Percentiles rank a stretch among this genome's conserved stretches.
These are phyloP conservation scores for Bimuria novae-zelandiae DNA, from an alignment of 2,329 filamentous ascomycete species.

Conservation along the genomic window DNA sequence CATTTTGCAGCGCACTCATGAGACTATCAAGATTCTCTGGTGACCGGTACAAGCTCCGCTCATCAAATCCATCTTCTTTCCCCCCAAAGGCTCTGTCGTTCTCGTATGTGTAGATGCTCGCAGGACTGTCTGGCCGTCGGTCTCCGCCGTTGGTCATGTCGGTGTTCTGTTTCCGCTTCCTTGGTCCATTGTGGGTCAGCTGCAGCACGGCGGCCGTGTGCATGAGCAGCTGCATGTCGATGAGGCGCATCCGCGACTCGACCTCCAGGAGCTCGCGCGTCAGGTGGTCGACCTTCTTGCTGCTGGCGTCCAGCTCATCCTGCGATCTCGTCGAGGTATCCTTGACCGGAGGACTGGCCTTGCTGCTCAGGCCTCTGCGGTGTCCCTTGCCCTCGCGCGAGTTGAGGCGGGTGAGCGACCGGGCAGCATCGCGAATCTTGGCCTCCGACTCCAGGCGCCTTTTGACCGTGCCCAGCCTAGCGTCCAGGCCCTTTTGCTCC, in stretches of 20 bases:
- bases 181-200: conserved; percentile 79
- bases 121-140: conserved; percentile 70
- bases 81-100: conserved; percentile 58
- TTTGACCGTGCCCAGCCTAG: conserved; percentile 79
- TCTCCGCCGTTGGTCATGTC: conserved; percentile 39
- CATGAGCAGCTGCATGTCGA: conserved; percentile 75
- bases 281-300: conserved; percentile 83
- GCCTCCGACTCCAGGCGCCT: conserved; percentile 86
- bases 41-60: conserved; percentile 72
- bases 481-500: conserved; percentile 71
- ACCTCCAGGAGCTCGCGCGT: conserved; percentile 78
- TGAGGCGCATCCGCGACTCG: conserved; percentile 75
- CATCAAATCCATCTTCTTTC: conserved; percentile 71
- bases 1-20: conserved; percentile 45
- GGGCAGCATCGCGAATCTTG: conserved; percentile 91
- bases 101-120: conserved; percentile 74
- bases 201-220: conserved; percentile 94
- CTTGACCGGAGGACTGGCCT: conserved; percentile 51
- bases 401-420: conserved; percentile 82
- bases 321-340: conserved; percentile 62
- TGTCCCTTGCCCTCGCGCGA: conserved; percentile 57
- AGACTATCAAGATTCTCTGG: conserved; percentile 66
- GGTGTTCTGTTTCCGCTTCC: conserved; percentile 59
- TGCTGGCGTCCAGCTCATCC: conserved; percentile 73
- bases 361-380: conserved; percentile 58